Evolutionary conservation across 306 rosid genomes (phyloP), one percentile per base, ranked within the genome.

Genomic region (Medicago arabica): DNA sequence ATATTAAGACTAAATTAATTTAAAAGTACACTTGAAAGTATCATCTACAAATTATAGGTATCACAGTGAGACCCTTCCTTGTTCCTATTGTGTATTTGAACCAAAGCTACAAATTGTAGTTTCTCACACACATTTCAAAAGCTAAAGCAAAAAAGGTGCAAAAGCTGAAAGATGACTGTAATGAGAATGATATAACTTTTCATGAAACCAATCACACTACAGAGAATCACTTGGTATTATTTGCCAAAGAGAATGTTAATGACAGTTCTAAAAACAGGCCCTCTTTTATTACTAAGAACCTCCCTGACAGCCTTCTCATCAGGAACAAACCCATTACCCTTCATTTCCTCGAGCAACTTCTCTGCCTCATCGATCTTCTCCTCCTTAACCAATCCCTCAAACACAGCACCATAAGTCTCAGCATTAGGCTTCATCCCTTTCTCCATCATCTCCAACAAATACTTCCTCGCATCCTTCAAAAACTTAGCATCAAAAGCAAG

Each of bases 341-440:
- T 87, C 89, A 93, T 81, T 46, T 82, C 71, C 64, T 64, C 80
- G 75, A 89, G 41, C 21, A 93, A 79, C 79, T 77, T 71, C 41
- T 44, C 76, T 5, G 89, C 98, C 70, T 87, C 96, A 12, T 69
- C 92, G 60, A 61, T 59, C 67, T 73, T 88, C 41, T 72, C 77
- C 16, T 76, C 89, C 75, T 47, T 82, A 0, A 76, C 87, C 80
- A 93, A 75, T 1, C 82, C 93, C 86, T 89, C 93, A 18, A 93
- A 86, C 51, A 89, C 89, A 0, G 79, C 87, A 1, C 79, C 74
- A 9, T 88, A 93, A 0, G 87, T 86, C 34, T 78, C 50, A 2
- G 92, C 97, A 82, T 88, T 91, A 10, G 97, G 96, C 28, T 36
- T 69, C 89, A 86, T 85, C 21, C 91, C 96, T 63, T 84, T 93